phyloP scores from a whole-genome alignment of 768 basidiomycete species.

The Tubosaeta brunneosetosa region DNA sequence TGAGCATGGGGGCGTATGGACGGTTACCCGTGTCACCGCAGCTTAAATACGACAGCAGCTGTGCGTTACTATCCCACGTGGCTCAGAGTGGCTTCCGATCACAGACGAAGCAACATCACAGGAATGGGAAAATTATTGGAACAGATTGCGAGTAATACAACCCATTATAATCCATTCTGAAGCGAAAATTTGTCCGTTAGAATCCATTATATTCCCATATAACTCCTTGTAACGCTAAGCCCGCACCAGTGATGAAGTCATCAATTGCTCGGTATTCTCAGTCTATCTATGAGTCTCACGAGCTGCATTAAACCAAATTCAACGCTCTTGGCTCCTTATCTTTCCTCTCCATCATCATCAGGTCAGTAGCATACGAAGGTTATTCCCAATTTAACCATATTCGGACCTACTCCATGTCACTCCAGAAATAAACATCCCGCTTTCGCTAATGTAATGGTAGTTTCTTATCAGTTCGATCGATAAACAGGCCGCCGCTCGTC shows the following conservation, averaged over 20 bases:
- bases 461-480: not conserved
- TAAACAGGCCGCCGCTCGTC: not conserved
- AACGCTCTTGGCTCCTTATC: not conserved
- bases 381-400: not conserved
- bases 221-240: no score
- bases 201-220: no score
- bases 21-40: not conserved
- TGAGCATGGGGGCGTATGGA: slow-evolving; percentile 1
- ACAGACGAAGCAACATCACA: not conserved
- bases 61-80: not conserved
- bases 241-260: no score
- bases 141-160: no score
- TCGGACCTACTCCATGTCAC: not conserved
- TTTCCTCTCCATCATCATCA: not conserved
- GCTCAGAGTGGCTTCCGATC: not conserved
- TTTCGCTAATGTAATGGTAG: no score
- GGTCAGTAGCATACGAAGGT: not conserved
- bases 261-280: not conserved
- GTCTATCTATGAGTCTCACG: not conserved
- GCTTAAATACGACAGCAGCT: not conserved
- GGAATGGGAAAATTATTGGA: no score
- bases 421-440: no score
- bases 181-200: no score
- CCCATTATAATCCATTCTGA: no score
- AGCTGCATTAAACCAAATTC: not conserved